Base-by-base conservation (phyloP, 2,329 filamentous ascomycete genomes). In the Fusarium multiceps region DNA sequence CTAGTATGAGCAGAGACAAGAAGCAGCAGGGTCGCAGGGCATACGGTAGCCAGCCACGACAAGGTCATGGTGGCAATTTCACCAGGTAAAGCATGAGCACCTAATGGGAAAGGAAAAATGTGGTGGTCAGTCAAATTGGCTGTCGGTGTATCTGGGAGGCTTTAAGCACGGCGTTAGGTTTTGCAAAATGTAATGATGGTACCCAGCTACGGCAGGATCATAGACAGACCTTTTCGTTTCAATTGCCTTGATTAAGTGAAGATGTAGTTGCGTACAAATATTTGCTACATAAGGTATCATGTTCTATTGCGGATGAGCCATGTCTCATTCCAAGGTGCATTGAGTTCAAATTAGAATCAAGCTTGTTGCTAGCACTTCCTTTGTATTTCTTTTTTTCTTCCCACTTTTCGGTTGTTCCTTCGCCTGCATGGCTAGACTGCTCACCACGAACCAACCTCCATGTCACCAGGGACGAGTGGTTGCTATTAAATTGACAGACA, bases 31-130 rank as follows among this genome's bases (percentile, higher is more conserved):
- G 88, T 58, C 87, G 88, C 46, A 83, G 93, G 77, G 85, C 87
- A 46, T 96, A 95, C 77, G 93, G 93, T 41, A 93, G 91, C 76
- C 93, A 96, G 82, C 92, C 92, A 34, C 86, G 85, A 75, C 91
- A 93, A 79, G 76, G 77, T 32, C 68, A 63, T 11, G 62, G 67
- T 27, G 63, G 60, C 58, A 75, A 74, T 51, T 75, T 73, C 40
- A 71, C 63, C 34, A 75, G 71, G 64, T 74, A 69, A 42, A 69
- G 45, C 42, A 23, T 28, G 48, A 59, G 37, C 47, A 50, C 32
- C 49, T 51, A 58, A 41, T 34, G 16, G 42, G 12, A 42, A 28
- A 55, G 25, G 50, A 56, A 59, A 51, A 58, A 55, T 45, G 57
- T 43, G 62, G 53, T 48, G 47, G 58, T 57, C 54, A 50, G 62